Evolutionary conservation across 163 green algal species (phyloP).

Genomic region (Chlamydomonas reinhardtii): DNA sequence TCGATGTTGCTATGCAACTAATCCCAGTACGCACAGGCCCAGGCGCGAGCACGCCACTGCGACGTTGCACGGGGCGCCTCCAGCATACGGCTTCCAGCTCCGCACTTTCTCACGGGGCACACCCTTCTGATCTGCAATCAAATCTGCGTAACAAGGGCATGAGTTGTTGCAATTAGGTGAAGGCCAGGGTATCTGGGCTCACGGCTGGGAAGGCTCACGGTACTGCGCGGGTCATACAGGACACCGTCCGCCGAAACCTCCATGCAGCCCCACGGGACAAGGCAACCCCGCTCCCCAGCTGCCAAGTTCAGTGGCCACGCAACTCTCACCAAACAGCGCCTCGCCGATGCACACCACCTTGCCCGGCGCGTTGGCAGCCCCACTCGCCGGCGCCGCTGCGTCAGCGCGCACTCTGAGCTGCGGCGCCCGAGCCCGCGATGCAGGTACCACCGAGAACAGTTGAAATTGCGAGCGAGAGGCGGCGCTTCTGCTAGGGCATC

Average conservation of each 20-base stretch:
- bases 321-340: slow-evolving; percentile 78
- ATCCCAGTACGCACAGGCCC: slow-evolving; percentile 50
- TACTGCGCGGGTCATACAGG: too few relatives aligned
- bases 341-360: slow-evolving; percentile 81
- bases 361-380: background rate
- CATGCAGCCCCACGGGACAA: background rate
- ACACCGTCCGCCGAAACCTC: too few relatives aligned
- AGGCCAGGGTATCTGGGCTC: background rate
- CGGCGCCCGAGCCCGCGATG: background rate
- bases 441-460: background rate
- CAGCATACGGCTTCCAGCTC: slow-evolving; percentile 90
- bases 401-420: slow-evolving; percentile 11
- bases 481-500: too few relatives aligned
- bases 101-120: slow-evolving; percentile 80
- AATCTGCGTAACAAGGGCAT: slow-evolving; percentile 68
- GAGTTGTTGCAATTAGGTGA: background rate
- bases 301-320: background rate
- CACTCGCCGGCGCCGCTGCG: background rate
- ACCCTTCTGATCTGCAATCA: slow-evolving; percentile 87
- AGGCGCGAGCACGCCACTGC: slow-evolving; percentile 80
- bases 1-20: too few relatives aligned
- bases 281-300: background rate
- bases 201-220: too few relatives aligned
- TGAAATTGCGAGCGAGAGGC: background rate
- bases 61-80: slow-evolving; percentile 87